Evolutionary conservation across 352 stramenopile species (phyloP), one percentile per base, ranked within the genome.

Genomic region (Phytophthora europaea): DNA sequence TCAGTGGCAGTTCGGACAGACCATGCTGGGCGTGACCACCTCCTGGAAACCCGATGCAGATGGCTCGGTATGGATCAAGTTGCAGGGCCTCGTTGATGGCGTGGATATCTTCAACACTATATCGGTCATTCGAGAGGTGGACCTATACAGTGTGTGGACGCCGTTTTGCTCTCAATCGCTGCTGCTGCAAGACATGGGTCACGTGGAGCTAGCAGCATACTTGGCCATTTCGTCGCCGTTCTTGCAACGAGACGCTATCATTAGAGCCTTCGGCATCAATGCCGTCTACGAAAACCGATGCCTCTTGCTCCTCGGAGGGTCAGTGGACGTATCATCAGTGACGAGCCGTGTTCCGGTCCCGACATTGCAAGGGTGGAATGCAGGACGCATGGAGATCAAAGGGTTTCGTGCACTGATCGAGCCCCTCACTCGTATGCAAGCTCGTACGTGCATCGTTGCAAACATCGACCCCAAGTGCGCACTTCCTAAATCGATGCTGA

Each of bases 91-190:
- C 12, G 81, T 93, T 8, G 87, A 96, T 66, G 86, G 84, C 9
- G 89, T 93, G 22, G 87, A 96, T 61, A 85, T 94, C 16, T 94
- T 96, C 75, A 92, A 93, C 69, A 91, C 87, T 3, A 79, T 96
- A 22, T 83, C 89, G 0, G 89, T 96, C 7, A 90, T 96, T n/a
- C 83, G 86, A 4, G 89, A 96, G 64, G 92, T 90, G 16, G 87
- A 96, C 52, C 69, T 94, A 12, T 96, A 89, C 66, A 84, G 73
- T 18, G 67, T 85, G 34, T 96, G 89, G 89, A 84, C 82, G 12
- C 89, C 89, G 7, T 94, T 94, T 58, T 96, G 87, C 59, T 91
- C 81, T 20, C 80, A 92, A 33, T 93, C 89, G 10, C 22, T 78
- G 26, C 61, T 96, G 26, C 64, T 96, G 1, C 81, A 91, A 20